Conservation (phyloP, 371 early-diverging fungal genomes). For the Mucor racemosus region DNA sequence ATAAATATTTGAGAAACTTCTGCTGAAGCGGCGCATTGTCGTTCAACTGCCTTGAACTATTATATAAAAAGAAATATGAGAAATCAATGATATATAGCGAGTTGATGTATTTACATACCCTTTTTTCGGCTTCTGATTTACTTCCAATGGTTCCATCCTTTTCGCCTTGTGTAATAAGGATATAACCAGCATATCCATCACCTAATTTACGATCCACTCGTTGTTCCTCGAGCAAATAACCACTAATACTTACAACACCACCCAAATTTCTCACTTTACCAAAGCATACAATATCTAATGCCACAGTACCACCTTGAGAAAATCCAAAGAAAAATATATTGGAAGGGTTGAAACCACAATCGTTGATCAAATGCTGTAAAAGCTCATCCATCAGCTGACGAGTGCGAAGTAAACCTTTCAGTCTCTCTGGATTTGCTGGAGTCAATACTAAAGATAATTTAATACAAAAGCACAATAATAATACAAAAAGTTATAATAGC, state of each 20-base stretch:
- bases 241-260: conserved; percentile 61
- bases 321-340: conserved; percentile 74
- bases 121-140: conserved; percentile 46
- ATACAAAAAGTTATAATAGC: neutral
- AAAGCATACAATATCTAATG: conserved; percentile 65
- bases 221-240: conserved; percentile 61
- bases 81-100: neutral
- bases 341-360: conserved; percentile 50
- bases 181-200: conserved; percentile 46
- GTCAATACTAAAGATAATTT: conserved; percentile 42
- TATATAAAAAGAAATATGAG: neutral
- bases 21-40: conserved; percentile 40
- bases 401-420: conserved; percentile 46
- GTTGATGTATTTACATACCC: conserved; percentile 22
- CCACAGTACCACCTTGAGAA: conserved; percentile 74
- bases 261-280: conserved; percentile 48
- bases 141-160: conserved; percentile 49
- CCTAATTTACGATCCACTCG: conserved; percentile 27
- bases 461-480: neutral
- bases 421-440: conserved; percentile 49
- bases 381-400: conserved; percentile 42
- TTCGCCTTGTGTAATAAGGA: conserved; percentile 60
- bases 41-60: conserved; percentile 42
- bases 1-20: conserved; percentile 44
- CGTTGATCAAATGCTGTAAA: conserved; percentile 43